phyloP scores from a whole-genome alignment of 139 green algal species.

The Chlamydomonas asymmetrica region DNA sequence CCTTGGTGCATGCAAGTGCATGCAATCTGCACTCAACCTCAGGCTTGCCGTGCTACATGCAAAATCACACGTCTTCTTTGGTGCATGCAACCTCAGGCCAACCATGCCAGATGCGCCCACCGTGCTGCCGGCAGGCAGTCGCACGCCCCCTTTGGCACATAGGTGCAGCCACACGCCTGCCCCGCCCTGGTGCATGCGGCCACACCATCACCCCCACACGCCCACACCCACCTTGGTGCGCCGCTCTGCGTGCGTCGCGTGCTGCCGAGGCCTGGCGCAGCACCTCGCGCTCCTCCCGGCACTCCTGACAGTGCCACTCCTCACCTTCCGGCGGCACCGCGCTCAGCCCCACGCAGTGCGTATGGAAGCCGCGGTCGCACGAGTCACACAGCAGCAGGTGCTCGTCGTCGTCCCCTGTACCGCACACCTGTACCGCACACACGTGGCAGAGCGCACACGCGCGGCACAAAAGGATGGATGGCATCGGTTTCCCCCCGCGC shows the following conservation, averaged over 20 bases:
- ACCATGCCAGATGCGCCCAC: neutral
- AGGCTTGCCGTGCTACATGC: neutral
- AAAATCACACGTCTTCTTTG: neutral
- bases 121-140: neutral
- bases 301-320: slow-evolving; percentile 66
- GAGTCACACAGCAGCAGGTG: slow-evolving; percentile 72
- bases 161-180: neutral
- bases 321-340: neutral
- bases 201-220: neutral
- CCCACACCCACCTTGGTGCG: neutral
- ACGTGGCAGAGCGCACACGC: too few relatives aligned
- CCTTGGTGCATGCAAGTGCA: too few relatives aligned
- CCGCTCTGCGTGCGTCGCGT: neutral
- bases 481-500: too few relatives aligned
- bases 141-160: too few relatives aligned
- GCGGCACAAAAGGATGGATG: too few relatives aligned
- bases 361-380: slow-evolving; percentile 74
- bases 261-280: neutral
- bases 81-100: neutral
- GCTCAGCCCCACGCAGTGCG: slow-evolving; percentile 60
- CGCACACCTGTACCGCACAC: too few relatives aligned
- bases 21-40: too few relatives aligned
- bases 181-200: neutral
- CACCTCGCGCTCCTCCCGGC: slow-evolving; percentile 3
- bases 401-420: slow-evolving; percentile 54